Evolutionary conservation across 345 rosid genomes (phyloP).

Genomic region (Populus pruinosa): DNA sequence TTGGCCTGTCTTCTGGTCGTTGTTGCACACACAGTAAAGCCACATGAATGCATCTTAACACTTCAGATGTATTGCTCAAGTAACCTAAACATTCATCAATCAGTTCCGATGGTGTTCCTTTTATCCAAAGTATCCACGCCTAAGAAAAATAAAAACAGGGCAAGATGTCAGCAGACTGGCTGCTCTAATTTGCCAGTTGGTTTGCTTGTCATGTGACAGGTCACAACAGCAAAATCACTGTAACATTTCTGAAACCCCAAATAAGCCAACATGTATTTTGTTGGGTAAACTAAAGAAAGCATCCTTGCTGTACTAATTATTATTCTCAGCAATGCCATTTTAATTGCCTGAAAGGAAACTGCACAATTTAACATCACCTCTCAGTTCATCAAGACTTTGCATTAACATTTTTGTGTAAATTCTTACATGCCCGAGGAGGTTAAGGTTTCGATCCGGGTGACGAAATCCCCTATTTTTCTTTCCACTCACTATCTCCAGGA

Average conservation of each 20-base stretch:
- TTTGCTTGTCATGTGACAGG: not conserved
- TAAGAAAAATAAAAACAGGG: not conserved
- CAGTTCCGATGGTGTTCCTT: not conserved
- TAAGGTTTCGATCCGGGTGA: not conserved
- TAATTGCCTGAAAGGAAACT: not conserved
- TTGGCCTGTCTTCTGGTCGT: not conserved
- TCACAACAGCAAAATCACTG: not conserved
- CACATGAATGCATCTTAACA: not conserved
- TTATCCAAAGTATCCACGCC: conserved; percentile 8
- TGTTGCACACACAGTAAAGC: not conserved
- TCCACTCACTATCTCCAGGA: conserved; percentile 12
- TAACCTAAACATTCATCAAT: not conserved
- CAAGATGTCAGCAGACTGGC: not conserved
- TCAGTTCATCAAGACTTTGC: not conserved
- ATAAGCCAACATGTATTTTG: not conserved
- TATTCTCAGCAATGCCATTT: not conserved
- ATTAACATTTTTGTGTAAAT: not conserved
- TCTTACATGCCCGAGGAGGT: conserved; percentile 22
- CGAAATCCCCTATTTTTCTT: conserved; percentile 11
- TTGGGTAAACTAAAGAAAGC: not conserved
- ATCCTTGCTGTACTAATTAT: not conserved
- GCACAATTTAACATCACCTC: not conserved
- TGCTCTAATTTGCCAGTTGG: not conserved
- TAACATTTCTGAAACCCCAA: not conserved
- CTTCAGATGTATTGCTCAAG: not conserved